Conservation (phyloP, 257 asterid genomes). For the Capsicum baccatum region DNA sequence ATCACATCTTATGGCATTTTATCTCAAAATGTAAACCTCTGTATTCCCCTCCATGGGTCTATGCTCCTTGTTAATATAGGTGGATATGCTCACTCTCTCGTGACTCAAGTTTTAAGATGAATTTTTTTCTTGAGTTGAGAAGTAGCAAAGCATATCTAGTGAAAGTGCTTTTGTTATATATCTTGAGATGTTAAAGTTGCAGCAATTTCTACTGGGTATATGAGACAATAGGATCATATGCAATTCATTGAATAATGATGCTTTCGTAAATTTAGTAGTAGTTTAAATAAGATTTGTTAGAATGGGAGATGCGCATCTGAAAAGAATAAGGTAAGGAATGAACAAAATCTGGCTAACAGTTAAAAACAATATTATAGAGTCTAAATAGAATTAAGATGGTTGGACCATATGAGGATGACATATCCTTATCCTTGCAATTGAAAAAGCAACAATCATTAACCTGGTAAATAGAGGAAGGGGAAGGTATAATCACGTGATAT, state of each 20-base stretch:
- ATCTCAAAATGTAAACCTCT: conserved; percentile 14
- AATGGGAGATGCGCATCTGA: neutral
- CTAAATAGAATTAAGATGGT: conserved; percentile 7
- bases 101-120: neutral
- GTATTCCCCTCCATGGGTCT: neutral
- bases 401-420: conserved; percentile 1
- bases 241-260: neutral
- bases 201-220: neutral
- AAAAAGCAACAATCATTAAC: neutral
- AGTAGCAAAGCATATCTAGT: conserved; percentile 1
- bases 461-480: conserved; percentile 25
- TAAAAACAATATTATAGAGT: neutral
- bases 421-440: neutral
- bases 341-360: neutral
- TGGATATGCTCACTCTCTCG: conserved; percentile 2
- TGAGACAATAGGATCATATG: conserved; percentile 20
- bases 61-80: conserved; percentile 7
- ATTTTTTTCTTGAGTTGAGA: neutral
- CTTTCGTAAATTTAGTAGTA: neutral
- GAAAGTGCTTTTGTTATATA: neutral
- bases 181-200: conserved; percentile 1
- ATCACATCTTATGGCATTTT: conserved; percentile 22
- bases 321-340: neutral
- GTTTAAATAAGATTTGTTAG: neutral
- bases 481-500: neutral